phyloP scores from a whole-genome alignment of 305 asterid species.

The Withania somnifera region DNA sequence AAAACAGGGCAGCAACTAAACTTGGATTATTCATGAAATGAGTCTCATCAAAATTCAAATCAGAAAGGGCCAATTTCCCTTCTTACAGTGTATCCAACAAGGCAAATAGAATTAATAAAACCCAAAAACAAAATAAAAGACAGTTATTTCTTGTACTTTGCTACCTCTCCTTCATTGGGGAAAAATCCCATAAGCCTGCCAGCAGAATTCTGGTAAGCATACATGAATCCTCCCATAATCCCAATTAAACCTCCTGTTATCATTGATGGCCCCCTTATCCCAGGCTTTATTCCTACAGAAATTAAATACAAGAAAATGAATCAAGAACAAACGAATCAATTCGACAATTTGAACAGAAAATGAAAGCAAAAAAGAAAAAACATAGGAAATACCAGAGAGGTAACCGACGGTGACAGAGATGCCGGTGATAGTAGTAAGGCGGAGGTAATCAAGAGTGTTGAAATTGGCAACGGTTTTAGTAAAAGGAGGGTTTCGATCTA shows the following conservation, averaged over 20 bases:
- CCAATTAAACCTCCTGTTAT: conserved; percentile 96
- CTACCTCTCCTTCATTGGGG: conserved; percentile 91
- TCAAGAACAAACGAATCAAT: not conserved
- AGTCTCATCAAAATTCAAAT: not conserved
- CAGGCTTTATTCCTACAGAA: conserved; percentile 74
- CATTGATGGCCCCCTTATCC: conserved; percentile 95
- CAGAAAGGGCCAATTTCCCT: not conserved
- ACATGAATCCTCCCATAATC: conserved; percentile 91
- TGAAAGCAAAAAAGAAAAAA: not conserved
- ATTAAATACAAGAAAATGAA: not conserved
- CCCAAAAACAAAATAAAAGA: not conserved
- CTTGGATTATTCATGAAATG: not conserved
- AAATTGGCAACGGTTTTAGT: conserved; percentile 81
- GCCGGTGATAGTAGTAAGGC: conserved; percentile 81
- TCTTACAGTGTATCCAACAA: not conserved
- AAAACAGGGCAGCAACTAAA: not conserved
- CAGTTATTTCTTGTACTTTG: conserved; percentile 43
- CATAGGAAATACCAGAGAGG: conserved; percentile 52
- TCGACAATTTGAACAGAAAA: too few species aligned
- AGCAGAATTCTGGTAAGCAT: conserved; percentile 88
- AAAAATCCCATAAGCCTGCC: conserved; percentile 98
- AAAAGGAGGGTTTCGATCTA: conserved; percentile 93
- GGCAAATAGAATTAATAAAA: not conserved
- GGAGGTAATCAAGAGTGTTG: conserved; percentile 82
- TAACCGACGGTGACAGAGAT: conserved; percentile 89